Evolutionary conservation across 2,329 filamentous ascomycete genomes (phyloP), one percentile per base, ranked within the genome.

Genomic region (Botryotinia globosa): DNA sequence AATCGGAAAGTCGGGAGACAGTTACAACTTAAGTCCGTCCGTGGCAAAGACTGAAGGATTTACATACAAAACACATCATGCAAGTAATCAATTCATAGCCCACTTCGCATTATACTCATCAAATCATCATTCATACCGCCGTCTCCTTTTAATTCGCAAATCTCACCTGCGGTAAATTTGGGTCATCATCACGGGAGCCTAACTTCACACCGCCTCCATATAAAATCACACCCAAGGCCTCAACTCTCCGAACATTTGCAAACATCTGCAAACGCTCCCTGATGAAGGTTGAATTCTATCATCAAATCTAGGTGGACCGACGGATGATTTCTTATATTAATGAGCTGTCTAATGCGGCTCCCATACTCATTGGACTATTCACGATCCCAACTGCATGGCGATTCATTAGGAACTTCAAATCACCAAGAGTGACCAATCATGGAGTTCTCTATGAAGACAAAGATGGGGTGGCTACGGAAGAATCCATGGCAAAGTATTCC

Each of bases 381-480:
- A 75, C 77, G 1, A 54, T 78, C 3, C 76, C 77, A 58, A 69
- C 75, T 37, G 48, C 77, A 63, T 76, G 74, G 74, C 66, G 73
- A 62, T 74, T 78, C 56, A 73, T 72, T 22, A 74, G 63, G 58
- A 72, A 63, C 42, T 72, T 76, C 37, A 74, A 73, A 71, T 75
- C 73, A 37, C 69, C 62, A 32, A 77, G 74, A 54, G 56, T 72
- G 51, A 25, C 69, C 63, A 71, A 70, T 73, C 64, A 72, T 10
- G 74, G 73, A 37, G 71, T 12, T 14, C 7, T 78, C 4, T 94
- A 94, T 77, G 84, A 90, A 76, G 92, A 94, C 78, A 82, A 85
- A 73, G 92, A 94, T 81, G 92, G 92, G 69, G 85, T 85, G 74
- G 91, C 90, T 56, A 91, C 88, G 0, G 85, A 87, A 65, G 89